These are phyloP conservation scores for Debaryomycetaceae sp. DNA, from an alignment of 1,139 yeast genomes.

Conservation along the genomic window DNA sequence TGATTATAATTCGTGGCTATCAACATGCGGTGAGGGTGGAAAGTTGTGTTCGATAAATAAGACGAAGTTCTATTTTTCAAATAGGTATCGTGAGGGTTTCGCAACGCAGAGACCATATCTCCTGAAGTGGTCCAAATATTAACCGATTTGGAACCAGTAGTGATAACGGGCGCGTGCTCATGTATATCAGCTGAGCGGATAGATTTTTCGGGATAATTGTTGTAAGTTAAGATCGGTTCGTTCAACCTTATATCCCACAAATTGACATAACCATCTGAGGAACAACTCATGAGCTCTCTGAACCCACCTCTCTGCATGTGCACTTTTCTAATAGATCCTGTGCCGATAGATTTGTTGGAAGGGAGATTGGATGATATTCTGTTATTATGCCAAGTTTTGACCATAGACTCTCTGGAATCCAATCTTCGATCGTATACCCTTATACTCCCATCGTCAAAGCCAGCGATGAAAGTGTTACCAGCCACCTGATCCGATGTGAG, in stretches of 20 bases:
- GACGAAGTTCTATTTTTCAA: slow-evolving; percentile 44
- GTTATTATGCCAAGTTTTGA: slow-evolving; percentile 63
- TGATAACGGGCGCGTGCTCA: slow-evolving; percentile 93
- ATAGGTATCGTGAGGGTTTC: slow-evolving; percentile 49
- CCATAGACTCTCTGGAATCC: slow-evolving; percentile 83
- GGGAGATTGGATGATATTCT: slow-evolving; percentile 1
- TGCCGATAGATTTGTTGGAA: slow-evolving; percentile 13
- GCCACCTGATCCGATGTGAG: slow-evolving; percentile 94
- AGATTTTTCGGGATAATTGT: slow-evolving; percentile 53
- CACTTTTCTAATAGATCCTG: slow-evolving; percentile 69
- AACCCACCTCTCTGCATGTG: slow-evolving; percentile 98
- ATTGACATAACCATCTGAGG: slow-evolving; percentile 77
- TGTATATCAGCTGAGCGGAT: slow-evolving; percentile 80
- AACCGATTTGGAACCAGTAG: slow-evolving; percentile 80
- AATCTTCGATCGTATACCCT: slow-evolving; percentile 88
- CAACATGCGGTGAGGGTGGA: slow-evolving; percentile 96
- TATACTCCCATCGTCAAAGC: slow-evolving; percentile 89
- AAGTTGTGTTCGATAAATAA: slow-evolving; percentile 62
- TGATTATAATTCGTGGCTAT: slow-evolving; percentile 83
- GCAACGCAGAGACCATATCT: slow-evolving; percentile 59
- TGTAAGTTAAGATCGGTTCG: slow-evolving; percentile 67
- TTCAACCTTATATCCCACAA: slow-evolving; percentile 85
- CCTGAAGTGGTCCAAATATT: slow-evolving; percentile 89
- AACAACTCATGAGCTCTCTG: slow-evolving; percentile 82
- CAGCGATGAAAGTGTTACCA: slow-evolving; percentile 88